Evolutionary conservation across 139 green algal genomes (phyloP).

Genomic region (Tetradesmus obliquus): DNA sequence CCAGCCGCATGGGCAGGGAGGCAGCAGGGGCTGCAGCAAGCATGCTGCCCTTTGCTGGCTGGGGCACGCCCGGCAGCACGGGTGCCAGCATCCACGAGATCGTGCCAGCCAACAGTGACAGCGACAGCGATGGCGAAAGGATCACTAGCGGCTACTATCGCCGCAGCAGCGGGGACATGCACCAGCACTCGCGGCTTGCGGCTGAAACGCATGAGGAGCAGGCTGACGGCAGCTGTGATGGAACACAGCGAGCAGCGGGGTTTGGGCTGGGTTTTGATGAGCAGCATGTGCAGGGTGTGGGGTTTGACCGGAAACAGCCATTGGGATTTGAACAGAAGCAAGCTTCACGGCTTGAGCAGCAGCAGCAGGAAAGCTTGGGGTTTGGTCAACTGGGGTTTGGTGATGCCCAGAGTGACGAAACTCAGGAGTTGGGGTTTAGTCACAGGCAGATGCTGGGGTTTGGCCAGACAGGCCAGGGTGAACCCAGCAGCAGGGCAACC

Average conservation of each 20-base stretch:
- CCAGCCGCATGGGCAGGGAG: constrained; percentile 24
- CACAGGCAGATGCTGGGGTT: background rate
- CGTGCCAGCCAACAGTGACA: background rate
- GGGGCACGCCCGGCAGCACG: background rate
- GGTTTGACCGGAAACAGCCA: background rate
- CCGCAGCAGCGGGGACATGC: background rate
- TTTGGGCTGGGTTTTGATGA: too few species aligned
- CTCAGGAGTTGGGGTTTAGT: background rate
- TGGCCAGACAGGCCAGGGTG: background rate
- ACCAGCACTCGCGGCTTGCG: background rate
- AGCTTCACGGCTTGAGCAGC: background rate
- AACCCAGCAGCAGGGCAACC: background rate
- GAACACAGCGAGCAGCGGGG: background rate
- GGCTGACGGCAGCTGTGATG: background rate
- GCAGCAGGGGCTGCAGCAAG: constrained; percentile 15
- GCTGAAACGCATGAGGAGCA: background rate
- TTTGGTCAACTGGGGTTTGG: background rate
- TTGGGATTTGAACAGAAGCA: constrained; percentile 7
- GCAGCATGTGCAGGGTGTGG: background rate
- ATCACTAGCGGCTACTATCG: background rate
- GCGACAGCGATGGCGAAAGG: background rate
- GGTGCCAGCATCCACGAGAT: constrained; percentile 2
- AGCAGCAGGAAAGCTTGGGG: background rate
- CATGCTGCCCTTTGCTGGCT: background rate
- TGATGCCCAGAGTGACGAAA: background rate